Evolutionary conservation across 2,329 filamentous ascomycete genomes (phyloP), one percentile per base, ranked within the genome.

Genomic region (Alternaria triticina): DNA sequence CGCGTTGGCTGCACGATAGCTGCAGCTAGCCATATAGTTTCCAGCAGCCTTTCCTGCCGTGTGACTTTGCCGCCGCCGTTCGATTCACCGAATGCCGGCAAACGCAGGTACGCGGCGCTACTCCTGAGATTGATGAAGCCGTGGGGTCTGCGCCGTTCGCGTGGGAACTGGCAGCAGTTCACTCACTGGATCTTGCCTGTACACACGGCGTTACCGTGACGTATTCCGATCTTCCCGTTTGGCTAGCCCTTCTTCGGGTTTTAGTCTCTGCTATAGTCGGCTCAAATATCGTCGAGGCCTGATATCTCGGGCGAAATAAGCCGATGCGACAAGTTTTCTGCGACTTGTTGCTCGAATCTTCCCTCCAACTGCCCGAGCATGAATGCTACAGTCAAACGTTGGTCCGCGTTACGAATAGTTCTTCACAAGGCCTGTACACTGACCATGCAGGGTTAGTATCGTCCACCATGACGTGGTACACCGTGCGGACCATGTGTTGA

Each of bases 41-140:
- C 33, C 51, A n/a, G 50, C 56, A 50, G 43, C 17, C 56, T 59
- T 30, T 50, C 22, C 40, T 59, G 55, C 51, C 17, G 66, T 64
- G 62, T 59, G 25, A 62, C 56, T 20, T 49, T 59, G 36, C 54
- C 55, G 61, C 62, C 58, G 57, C 59, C 55, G 59, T 61, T 59
- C 51, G 62, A 62, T 47, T 40, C 17, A 17, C 49, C 62, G 56
- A 57, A 55, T 51, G 59, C 54, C 56, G 56, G 52, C 23, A 50
- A 44, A 70, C 64, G 64, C 68, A 70, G 67, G 68, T 70, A 70
- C 68, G 62, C 68, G 66, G 61, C 61, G 59, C 68, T 69, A 70
- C 66, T 65, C 68, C 66, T 70, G 59, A 66, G 55, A 61, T 63
- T 62, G 60, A 59, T 23, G 30, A 50, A 44, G 30, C 52, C 36